Percentiles rank a stretch among this genome's conserved stretches.
Evolutionary conservation across 2,329 filamentous ascomycete species (phyloP).

Genomic region (Venturia nashicola): DNA sequence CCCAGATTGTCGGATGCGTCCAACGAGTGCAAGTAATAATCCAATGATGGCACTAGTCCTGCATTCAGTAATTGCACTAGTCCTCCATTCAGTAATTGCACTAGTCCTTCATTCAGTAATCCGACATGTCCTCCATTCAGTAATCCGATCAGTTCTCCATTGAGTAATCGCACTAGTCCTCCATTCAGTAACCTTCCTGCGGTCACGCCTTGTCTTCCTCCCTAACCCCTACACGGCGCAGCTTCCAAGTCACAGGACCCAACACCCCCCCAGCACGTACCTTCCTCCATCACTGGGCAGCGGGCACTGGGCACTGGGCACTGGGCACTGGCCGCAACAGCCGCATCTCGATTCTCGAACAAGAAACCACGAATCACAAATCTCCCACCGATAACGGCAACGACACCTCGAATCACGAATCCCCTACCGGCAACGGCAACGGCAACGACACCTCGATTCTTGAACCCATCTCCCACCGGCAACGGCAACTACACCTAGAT

Average conservation of each 20-base stretch:
- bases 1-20: neutral
- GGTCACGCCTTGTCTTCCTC: neutral
- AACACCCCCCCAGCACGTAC: neutral
- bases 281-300: neutral
- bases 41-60: neutral
- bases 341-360: neutral
- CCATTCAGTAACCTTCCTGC: neutral
- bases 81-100: neutral
- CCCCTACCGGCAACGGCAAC: too few species aligned
- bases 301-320: too few species aligned
- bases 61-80: neutral
- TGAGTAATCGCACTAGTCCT: neutral
- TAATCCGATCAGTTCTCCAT: too few species aligned
- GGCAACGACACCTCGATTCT: too few species aligned
- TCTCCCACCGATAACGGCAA: neutral
- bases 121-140: neutral
- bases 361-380: neutral
- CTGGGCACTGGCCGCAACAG: neutral
- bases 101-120: neutral
- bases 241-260: neutral
- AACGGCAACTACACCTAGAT: slow-evolving; percentile 3
- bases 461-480: neutral
- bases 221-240: neutral
- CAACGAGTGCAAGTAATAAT: neutral
- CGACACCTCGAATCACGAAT: neutral